A percentile compares a stretch with the other conserved stretches of the same genome.
phyloP scores from a whole-genome alignment of 257 asterid genomes.

The Petunia secreta region DNA sequence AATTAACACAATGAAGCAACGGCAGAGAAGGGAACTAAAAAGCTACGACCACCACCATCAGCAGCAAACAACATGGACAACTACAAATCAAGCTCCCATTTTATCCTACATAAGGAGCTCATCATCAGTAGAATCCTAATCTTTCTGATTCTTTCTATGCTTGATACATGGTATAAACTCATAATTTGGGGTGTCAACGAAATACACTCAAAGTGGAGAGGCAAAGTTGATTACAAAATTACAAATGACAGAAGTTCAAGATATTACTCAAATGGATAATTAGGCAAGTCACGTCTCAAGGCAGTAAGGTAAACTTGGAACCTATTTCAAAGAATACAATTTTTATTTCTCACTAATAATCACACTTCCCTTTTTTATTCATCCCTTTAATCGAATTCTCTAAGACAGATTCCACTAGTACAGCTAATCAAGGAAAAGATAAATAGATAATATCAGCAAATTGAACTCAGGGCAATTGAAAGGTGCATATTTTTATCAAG shows the following conservation, averaged over 20 bases:
- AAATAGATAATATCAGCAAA: background rate
- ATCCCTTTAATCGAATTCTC: background rate
- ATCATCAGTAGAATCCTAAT: conserved; percentile 11
- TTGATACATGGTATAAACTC: background rate
- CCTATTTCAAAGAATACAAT: background rate
- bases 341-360: background rate
- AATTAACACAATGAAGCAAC: conserved; percentile 2
- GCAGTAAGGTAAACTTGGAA: background rate
- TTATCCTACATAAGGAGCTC: conserved; percentile 17
- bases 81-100: conserved; percentile 7
- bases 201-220: background rate
- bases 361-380: background rate
- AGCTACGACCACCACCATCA: conserved; percentile 1
- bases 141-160: background rate
- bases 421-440: conserved; percentile 5
- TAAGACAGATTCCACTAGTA: conserved; percentile 16
- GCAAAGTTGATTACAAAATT: too few relatives aligned
- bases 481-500: too few relatives aligned
- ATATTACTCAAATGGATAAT: background rate
- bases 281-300: background rate
- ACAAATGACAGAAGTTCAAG: too few relatives aligned
- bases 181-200: conserved; percentile 19
- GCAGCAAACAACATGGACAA: conserved; percentile 5
- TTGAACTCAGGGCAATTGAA: background rate
- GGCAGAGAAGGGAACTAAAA: conserved; percentile 21